A percentile compares a stretch with the other conserved stretches of the same genome.
Conservation (phyloP, 768 basidiomycete genomes). For the Tylopilus felleus region DNA sequence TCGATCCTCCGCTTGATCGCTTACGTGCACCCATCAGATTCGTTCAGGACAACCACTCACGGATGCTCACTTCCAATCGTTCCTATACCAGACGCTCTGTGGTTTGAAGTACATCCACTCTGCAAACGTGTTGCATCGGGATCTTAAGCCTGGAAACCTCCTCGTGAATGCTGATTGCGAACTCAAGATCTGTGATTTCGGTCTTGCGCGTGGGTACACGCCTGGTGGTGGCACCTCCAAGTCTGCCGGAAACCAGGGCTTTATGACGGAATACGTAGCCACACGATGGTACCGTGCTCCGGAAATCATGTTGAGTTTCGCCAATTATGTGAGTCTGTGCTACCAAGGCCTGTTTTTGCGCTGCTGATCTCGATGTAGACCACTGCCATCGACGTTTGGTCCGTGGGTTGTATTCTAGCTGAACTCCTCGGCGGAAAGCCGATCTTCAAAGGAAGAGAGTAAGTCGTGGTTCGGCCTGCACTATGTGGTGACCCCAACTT, state of each 20-base stretch:
- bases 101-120: slow-evolving; percentile 98
- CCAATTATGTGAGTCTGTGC: slow-evolving; percentile 71
- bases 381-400: slow-evolving; percentile 94
- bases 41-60: slow-evolving; percentile 86
- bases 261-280: slow-evolving; percentile 99
- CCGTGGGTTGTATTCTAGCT: slow-evolving; percentile 91
- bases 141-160: slow-evolving; percentile 92
- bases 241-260: slow-evolving; percentile 80
- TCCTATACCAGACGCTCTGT: slow-evolving; percentile 97
- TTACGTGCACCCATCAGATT: slow-evolving; percentile 43
- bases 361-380: slow-evolving; percentile 46
- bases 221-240: slow-evolving; percentile 74
- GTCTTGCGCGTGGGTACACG: slow-evolving; percentile 90
- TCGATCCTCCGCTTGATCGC: not conserved
- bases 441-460: slow-evolving; percentile 97
- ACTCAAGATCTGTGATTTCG: slow-evolving; percentile 98
- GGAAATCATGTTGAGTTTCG: slow-evolving; percentile 98
- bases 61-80: slow-evolving; percentile 91
- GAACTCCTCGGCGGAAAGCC: slow-evolving; percentile 92
- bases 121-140: slow-evolving; percentile 95
- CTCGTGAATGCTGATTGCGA: slow-evolving; percentile 98
- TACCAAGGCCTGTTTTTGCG: not conserved
- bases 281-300: slow-evolving; percentile 98
- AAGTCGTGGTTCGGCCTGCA: slow-evolving; percentile 30
- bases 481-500: not conserved